phyloP scores from a whole-genome alignment of 805 yeast species.

The Schwanniomyces pseudopolymorphus region DNA sequence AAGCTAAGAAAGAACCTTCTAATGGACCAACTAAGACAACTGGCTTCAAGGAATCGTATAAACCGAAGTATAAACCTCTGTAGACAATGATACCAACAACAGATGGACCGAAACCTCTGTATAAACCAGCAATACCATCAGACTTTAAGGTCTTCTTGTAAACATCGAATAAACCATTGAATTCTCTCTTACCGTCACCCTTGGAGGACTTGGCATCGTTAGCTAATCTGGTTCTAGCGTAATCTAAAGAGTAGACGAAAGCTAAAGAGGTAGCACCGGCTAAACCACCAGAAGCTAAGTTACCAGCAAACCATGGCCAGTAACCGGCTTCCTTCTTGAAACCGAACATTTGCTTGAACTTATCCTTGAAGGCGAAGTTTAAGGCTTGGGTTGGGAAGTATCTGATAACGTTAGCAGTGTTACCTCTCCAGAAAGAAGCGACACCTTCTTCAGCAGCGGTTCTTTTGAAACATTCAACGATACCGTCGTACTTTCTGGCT shows the following conservation, averaged over 20 bases:
- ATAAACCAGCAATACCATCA: constrained; percentile 97
- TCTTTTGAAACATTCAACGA: constrained; percentile 89
- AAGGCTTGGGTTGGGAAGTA: constrained; percentile 99
- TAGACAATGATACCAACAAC: constrained; percentile 96
- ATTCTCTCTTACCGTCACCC: constrained; percentile 90
- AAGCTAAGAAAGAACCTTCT: constrained; percentile 92
- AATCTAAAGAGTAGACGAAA: constrained; percentile 95
- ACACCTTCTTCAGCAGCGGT: constrained; percentile 93
- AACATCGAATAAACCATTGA: constrained; percentile 95
- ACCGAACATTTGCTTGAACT: constrained; percentile 93
- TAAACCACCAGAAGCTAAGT: constrained; percentile 98
- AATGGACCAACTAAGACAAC: constrained; percentile 90
- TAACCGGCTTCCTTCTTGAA: constrained; percentile 94
- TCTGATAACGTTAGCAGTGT: constrained; percentile 98
- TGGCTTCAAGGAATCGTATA: constrained; percentile 95
- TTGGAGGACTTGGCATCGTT: constrained; percentile 92
- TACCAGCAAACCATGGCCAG: constrained; percentile 95
- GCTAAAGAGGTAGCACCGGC: constrained; percentile 96
- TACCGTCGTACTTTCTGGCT: constrained; percentile 83
- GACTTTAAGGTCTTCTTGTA: constrained; percentile 93
- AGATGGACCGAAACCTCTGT: constrained; percentile 99
- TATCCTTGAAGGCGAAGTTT: constrained; percentile 98
- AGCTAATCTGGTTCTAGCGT: constrained; percentile 98
- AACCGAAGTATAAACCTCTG: constrained; percentile 99
- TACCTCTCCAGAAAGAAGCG: constrained; percentile 97